These are phyloP conservation scores for Nadsonia starkeyi-henricii DNA, from an alignment of 1,139 yeast genomes.

Conservation along the genomic window DNA sequence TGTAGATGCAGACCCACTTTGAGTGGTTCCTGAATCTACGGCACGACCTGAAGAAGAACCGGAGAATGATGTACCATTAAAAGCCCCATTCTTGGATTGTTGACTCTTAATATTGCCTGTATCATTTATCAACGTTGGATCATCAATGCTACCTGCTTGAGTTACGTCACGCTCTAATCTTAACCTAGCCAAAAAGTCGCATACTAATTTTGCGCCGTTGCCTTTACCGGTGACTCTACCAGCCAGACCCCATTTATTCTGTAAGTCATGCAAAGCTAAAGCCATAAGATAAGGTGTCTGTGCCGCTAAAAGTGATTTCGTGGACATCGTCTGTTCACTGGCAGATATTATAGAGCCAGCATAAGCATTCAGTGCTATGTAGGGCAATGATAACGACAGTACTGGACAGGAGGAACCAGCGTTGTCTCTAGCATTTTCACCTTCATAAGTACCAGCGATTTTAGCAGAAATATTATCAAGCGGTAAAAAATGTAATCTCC, in stretches of 20 bases:
- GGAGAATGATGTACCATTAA: not conserved
- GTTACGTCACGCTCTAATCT: conserved; percentile 13
- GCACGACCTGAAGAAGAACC: not conserved
- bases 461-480: conserved; percentile 13
- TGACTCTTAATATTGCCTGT: not conserved
- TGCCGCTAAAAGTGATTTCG: not conserved
- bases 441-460: not conserved
- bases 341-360: not conserved
- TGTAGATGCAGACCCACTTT: not conserved
- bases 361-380: not conserved
- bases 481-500: conserved; percentile 25
- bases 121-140: not conserved
- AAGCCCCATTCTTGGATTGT: not conserved
- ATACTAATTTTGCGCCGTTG: conserved; percentile 28
- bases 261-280: conserved; percentile 25
- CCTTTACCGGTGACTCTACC: conserved; percentile 39
- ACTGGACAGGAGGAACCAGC: not conserved
- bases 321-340: not conserved
- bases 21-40: not conserved
- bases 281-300: conserved; percentile 17
- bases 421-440: not conserved
- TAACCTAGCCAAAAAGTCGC: conserved; percentile 17
- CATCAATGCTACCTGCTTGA: conserved; percentile 8
- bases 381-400: not conserved
- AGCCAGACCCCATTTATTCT: conserved; percentile 23